phyloP scores from a whole-genome alignment of 2,329 filamentous ascomycete species.

The Xylaria sp. region DNA sequence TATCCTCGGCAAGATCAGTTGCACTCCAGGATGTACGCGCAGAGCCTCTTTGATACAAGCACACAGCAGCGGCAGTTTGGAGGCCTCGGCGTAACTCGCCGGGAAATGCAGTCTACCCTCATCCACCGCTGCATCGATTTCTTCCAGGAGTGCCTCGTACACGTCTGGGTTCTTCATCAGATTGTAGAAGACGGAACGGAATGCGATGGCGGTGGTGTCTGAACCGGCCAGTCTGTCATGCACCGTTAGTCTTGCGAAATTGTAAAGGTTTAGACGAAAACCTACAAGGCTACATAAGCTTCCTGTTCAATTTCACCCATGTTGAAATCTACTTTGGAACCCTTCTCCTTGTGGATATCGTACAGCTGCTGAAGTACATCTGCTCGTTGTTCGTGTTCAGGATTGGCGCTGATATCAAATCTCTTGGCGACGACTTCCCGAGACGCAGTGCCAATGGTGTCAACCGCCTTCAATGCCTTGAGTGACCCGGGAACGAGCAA shows the following conservation, averaged over 20 bases:
- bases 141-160: slow-evolving; percentile 27
- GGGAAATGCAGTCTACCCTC: slow-evolving; percentile 32
- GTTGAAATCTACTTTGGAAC: slow-evolving; percentile 34
- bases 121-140: slow-evolving; percentile 31
- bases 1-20: slow-evolving; percentile 54
- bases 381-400: slow-evolving; percentile 28
- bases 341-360: slow-evolving; percentile 37
- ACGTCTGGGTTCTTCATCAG: slow-evolving; percentile 35
- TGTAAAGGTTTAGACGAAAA: slow-evolving; percentile 1
- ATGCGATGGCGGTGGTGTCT: slow-evolving; percentile 35
- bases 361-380: slow-evolving; percentile 38
- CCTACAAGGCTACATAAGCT: slow-evolving; percentile 37
- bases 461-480: slow-evolving; percentile 36
- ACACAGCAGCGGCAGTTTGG: slow-evolving; percentile 51
- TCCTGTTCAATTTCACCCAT: slow-evolving; percentile 40
- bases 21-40: slow-evolving; percentile 56
- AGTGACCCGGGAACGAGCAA: slow-evolving; percentile 34
- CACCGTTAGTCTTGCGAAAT: slow-evolving; percentile 6
- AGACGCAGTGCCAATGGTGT: slow-evolving; percentile 33
- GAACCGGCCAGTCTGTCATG: slow-evolving; percentile 35
- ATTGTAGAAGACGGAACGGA: slow-evolving; percentile 35
- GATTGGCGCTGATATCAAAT: slow-evolving; percentile 17
- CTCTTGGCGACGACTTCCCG: slow-evolving; percentile 30
- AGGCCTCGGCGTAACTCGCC: slow-evolving; percentile 34
- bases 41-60: slow-evolving; percentile 58